These are phyloP conservation scores for Xenoacremonium recifei DNA, from an alignment of 2,329 filamentous ascomycete species.

Conservation along the genomic window DNA sequence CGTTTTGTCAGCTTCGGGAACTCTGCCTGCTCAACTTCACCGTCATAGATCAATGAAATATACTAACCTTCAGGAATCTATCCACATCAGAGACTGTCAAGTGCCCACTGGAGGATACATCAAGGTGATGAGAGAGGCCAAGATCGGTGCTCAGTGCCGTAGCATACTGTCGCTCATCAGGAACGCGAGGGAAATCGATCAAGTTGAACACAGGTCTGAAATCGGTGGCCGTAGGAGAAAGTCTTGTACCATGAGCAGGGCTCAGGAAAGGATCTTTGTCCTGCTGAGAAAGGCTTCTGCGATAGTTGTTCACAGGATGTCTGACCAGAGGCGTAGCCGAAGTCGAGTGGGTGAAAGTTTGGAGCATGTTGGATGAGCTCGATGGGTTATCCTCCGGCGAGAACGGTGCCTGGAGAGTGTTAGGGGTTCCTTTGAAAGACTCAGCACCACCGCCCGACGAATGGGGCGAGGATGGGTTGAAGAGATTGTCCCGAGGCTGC, in stretches of 20 bases:
- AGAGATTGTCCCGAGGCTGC: conserved; percentile 38
- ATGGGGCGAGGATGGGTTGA: conserved; percentile 48
- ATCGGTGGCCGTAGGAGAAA: conserved; percentile 63
- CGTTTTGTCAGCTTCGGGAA: conserved; percentile 8
- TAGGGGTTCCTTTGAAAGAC: conserved; percentile 62
- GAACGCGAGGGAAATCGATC: conserved; percentile 13
- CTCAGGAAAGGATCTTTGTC: conserved; percentile 58
- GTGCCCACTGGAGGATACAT: conserved; percentile 34
- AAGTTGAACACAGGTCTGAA: conserved; percentile 50
- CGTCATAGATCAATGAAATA: background rate
- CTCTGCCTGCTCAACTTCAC: background rate
- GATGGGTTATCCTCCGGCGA: conserved; percentile 57
- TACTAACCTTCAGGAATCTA: conserved; percentile 44
- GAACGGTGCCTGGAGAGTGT: conserved; percentile 62
- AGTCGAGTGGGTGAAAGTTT: conserved; percentile 28
- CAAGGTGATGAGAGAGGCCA: conserved; percentile 44
- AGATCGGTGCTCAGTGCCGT: conserved; percentile 44
- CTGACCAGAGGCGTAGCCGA: conserved; percentile 29
- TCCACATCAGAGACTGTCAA: conserved; percentile 40
- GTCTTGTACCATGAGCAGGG: conserved; percentile 34
- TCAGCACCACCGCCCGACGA: conserved; percentile 52
- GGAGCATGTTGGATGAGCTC: conserved; percentile 40
- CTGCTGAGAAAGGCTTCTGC: conserved; percentile 18
- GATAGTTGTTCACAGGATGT: conserved; percentile 24
- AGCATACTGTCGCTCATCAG: conserved; percentile 28